Evolutionary conservation across 805 yeast species (phyloP).

Genomic region (Kluyveromyces aestuarii): DNA sequence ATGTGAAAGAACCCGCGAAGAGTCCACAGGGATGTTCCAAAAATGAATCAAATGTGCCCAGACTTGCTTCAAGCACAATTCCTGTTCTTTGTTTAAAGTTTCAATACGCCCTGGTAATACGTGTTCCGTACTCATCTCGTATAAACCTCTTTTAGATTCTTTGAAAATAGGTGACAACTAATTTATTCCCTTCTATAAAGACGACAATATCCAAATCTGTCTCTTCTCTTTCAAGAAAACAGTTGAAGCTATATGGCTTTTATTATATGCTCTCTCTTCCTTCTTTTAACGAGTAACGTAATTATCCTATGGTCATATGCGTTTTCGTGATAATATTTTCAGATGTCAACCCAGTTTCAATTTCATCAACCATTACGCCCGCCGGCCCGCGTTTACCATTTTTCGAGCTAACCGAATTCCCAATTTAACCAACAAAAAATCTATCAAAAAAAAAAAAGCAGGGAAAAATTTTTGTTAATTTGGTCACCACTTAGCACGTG

Average conservation of each 20-base stretch:
- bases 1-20: constrained; percentile 14
- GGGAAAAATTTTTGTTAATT: too few relatives aligned
- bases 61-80: constrained; percentile 52
- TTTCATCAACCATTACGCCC: too few relatives aligned
- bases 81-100: constrained; percentile 47
- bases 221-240: not conserved
- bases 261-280: too few relatives aligned
- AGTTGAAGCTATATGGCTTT: too few relatives aligned
- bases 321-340: not conserved
- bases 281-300: not conserved
- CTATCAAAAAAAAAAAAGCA: too few relatives aligned
- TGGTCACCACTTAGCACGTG: too few relatives aligned
- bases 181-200: too few relatives aligned
- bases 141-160: not conserved
- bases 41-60: constrained; percentile 59
- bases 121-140: not conserved
- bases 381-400: too few relatives aligned
- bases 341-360: not conserved
- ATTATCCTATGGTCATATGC: too few relatives aligned
- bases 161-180: not conserved
- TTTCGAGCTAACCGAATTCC: too few relatives aligned
- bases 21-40: constrained; percentile 41
- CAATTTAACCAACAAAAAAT: too few relatives aligned
- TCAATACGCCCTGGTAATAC: constrained; percentile 35
- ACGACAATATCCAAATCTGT: too few relatives aligned